Percentiles rank a stretch among this genome's conserved stretches.
Evolutionary conservation across 202 grass and related monocot genomes (phyloP).

Genomic region (Digitaria exilis): DNA sequence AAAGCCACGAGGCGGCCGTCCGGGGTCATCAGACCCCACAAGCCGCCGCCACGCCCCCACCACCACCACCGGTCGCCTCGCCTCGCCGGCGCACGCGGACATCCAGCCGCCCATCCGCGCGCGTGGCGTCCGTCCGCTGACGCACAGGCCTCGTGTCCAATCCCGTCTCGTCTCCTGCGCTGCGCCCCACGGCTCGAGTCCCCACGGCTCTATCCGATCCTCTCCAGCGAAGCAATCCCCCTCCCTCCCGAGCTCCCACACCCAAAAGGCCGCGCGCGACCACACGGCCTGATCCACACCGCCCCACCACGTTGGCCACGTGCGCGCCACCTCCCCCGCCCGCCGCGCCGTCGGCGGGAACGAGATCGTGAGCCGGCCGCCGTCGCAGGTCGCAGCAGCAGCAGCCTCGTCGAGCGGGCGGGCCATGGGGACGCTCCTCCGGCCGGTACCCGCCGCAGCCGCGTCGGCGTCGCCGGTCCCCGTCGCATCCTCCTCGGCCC

Average conservation of each 20-base stretch:
- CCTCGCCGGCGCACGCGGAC: not conserved
- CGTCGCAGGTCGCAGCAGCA: not conserved
- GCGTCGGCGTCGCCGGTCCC: not conserved
- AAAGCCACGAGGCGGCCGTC: not conserved
- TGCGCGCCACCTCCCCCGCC: slow-evolving; percentile 39
- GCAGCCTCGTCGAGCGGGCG: not conserved
- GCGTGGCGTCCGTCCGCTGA: too few relatives aligned
- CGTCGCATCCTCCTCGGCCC: slow-evolving; percentile 1
- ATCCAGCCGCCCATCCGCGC: too few relatives aligned
- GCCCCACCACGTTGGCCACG: slow-evolving; percentile 43
- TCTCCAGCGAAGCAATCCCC: not conserved
- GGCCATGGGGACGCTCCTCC: slow-evolving; percentile 37
- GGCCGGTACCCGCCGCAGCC: not conserved
- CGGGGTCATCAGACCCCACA: not conserved
- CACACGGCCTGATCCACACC: slow-evolving; percentile 1
- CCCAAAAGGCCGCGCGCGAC: slow-evolving; percentile 17
- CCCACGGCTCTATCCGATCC: slow-evolving; percentile 22
- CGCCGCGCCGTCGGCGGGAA: not conserved
- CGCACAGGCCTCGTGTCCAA: too few relatives aligned
- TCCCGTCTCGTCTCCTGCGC: not conserved
- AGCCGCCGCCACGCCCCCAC: not conserved
- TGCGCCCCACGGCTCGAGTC: too few relatives aligned
- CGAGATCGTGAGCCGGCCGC: not conserved
- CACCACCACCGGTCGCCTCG: not conserved
- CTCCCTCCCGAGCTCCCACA: not conserved